These are phyloP conservation scores for Euphorbia tirucalli DNA, from an alignment of 345 rosid species.

Conservation along the genomic window DNA sequence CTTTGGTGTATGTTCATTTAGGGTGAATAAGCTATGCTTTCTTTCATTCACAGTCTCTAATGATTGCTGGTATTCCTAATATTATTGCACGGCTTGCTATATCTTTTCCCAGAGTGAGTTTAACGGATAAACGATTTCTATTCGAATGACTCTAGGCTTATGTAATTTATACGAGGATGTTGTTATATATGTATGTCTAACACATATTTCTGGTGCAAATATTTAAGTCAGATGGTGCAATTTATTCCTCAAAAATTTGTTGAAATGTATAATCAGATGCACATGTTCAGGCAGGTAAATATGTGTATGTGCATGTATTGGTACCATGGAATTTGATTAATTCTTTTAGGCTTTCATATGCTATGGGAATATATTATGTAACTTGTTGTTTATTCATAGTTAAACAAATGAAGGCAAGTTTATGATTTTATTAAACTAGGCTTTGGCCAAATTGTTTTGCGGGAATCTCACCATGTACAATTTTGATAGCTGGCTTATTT, in stretches of 20 bases:
- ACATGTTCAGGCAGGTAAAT: not conserved
- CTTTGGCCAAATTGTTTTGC: constrained; percentile 25
- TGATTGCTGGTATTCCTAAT: constrained; percentile 89
- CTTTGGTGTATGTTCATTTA: too few relatives aligned
- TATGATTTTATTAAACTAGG: constrained; percentile 1
- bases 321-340: too few relatives aligned
- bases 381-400: constrained; percentile 2
- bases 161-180: constrained; percentile 9
- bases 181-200: not conserved
- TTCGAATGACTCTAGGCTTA: not conserved
- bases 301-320: not conserved
- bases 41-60: too few relatives aligned
- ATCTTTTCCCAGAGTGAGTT: constrained; percentile 87
- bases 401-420: too few relatives aligned
- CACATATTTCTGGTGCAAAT: not conserved
- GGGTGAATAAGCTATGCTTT: too few relatives aligned
- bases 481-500: too few relatives aligned
- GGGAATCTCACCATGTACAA: constrained; percentile 82
- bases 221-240: not conserved
- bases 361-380: too few relatives aligned
- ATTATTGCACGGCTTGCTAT: constrained; percentile 95
- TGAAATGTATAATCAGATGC: not conserved
- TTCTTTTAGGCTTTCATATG: not conserved
- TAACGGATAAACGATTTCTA: constrained; percentile 5
- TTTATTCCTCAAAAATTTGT: not conserved